Evolutionary conservation across 768 basidiomycete species (phyloP).

Genomic region (Pisolithus albus): DNA sequence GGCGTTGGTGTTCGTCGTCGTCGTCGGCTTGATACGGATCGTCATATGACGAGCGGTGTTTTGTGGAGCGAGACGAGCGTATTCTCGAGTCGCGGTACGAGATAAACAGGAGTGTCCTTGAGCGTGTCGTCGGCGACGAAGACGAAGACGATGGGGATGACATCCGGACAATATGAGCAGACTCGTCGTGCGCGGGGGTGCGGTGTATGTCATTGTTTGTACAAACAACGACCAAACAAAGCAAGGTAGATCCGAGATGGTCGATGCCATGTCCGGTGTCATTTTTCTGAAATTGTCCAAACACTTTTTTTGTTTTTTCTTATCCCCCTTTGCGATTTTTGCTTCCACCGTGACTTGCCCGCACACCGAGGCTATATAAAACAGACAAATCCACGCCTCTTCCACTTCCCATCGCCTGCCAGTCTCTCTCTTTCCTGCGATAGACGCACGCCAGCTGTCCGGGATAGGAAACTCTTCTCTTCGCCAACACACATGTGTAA

Average conservation of each 20-base stretch:
- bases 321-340: slow-evolving; percentile 10
- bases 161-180: slow-evolving; percentile 21
- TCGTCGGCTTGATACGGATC: slow-evolving; percentile 40
- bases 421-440: background rate
- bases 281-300: too few relatives aligned
- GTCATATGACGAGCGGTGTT: slow-evolving; percentile 37
- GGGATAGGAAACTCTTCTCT: slow-evolving; percentile 4
- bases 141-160: slow-evolving; percentile 26
- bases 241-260: too few relatives aligned
- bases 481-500: slow-evolving; percentile 41
- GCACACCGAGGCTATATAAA: slow-evolving; percentile 25
- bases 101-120: slow-evolving; percentile 86
- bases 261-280: too few relatives aligned
- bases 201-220: slow-evolving; percentile 18
- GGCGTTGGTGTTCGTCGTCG: slow-evolving; percentile 62
- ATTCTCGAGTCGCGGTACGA: slow-evolving; percentile 82
- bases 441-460: slow-evolving; percentile 2
- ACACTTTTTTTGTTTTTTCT: slow-evolving; percentile 3
- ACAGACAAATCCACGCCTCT: too few relatives aligned
- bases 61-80: slow-evolving; percentile 35
- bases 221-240: background rate
- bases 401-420: too few relatives aligned
- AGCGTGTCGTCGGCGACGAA: slow-evolving; percentile 58
- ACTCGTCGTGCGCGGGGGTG: slow-evolving; percentile 2
- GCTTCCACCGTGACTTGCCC: slow-evolving; percentile 25